Base-by-base conservation (phyloP, 371 early-diverging fungal species). In the Mucor irregularis region DNA sequence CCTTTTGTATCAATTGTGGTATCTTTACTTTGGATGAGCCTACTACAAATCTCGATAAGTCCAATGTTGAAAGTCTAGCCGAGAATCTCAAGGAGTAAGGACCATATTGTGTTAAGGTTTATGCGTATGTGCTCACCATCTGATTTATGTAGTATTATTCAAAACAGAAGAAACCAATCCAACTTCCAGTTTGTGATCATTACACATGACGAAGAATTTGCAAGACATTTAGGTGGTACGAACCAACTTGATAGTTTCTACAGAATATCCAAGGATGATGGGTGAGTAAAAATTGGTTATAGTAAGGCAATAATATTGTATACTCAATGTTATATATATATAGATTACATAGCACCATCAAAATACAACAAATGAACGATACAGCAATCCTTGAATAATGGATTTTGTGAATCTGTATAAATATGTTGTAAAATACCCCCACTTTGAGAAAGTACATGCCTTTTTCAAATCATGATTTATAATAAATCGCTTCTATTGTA, bases 1-100 rank as follows among this genome's bases (percentile, higher is more conserved):
- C 97, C 0, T 99, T 99, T 66, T 87, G 95, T 53, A 62, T 87
- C 11, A 89, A 93, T 57, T 99, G 98, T 67, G 98, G 98, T 5
- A 87, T 99, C n/a, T 71, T 99, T 40, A 95, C 99, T 0, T 74
- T 99, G 44, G 99, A 99, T 73, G 99, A 99, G 64, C 99, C 99
- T 0, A 99, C 99, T 0, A 99, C 99, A 0, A 99, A 99, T 70
- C 74, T 99, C 17, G 99, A 99, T 72, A 81, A 85, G 37, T 95
- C 84, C 6, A 99, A 99, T 67, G 91, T 99, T 39, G 83, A 90
- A 53, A 90, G 90, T 50, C 77, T 99, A 54, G 99, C 99, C 0
- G 74, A 78, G 24, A 91, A 91, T 21, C 70, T 99, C 14, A 83
- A 81, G 19, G 75, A 75, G 90, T 92, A 81, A 68, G 21, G 16